These are phyloP conservation scores for Penicillium diatomitis DNA, from an alignment of 495 filamentous ascomycete species.

Conservation along the genomic window DNA sequence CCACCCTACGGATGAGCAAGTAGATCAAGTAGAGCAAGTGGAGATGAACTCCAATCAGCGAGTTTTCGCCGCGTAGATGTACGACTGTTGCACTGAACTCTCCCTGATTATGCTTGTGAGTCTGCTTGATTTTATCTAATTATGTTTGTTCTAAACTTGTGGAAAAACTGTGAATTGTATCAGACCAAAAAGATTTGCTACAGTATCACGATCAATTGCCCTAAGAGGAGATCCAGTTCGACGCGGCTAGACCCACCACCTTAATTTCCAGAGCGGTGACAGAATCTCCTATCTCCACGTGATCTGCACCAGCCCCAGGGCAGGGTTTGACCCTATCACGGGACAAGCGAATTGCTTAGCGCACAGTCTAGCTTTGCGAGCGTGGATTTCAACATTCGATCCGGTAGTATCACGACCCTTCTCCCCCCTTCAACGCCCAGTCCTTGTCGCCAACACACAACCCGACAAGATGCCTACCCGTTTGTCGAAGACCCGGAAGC, in stretches of 20 bases:
- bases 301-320: constrained; percentile 5
- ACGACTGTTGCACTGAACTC: too few species aligned
- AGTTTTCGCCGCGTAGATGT: too few species aligned
- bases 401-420: constrained; percentile 28
- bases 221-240: not conserved
- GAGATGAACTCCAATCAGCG: too few species aligned
- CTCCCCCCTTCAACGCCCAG: constrained; percentile 35
- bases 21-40: too few species aligned
- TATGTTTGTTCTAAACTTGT: too few species aligned
- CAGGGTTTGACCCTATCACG: constrained; percentile 27
- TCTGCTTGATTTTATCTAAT: too few species aligned
- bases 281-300: not conserved
- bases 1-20: too few species aligned
- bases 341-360: constrained; percentile 36
- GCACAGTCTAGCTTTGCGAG: constrained; percentile 32
- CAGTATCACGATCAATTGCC: too few species aligned
- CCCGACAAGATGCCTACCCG: constrained; percentile 70
- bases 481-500: constrained; percentile 73
- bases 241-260: not conserved
- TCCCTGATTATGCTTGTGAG: too few species aligned
- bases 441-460: constrained; percentile 35
- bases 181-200: too few species aligned
- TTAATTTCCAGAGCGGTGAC: not conserved
- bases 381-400: constrained; percentile 38
- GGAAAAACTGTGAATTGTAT: too few species aligned